These are phyloP conservation scores for Xylariaceae sp. DNA, from an alignment of 2,329 filamentous ascomycete genomes.

Conservation along the genomic window DNA sequence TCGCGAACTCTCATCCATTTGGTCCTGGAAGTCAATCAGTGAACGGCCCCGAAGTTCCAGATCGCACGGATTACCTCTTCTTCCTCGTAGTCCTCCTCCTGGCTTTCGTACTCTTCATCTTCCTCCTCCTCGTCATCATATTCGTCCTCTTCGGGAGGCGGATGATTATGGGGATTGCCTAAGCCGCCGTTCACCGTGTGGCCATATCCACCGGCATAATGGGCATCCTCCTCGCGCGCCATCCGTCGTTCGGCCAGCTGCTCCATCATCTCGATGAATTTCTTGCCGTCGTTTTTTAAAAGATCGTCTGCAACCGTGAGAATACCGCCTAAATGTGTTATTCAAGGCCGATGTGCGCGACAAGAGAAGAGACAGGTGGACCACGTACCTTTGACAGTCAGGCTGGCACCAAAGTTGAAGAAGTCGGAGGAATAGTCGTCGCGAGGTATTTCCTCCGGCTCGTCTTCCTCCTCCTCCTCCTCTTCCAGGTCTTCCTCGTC, in stretches of 20 bases:
- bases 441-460: slow-evolving; percentile 51
- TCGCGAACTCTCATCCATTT: slow-evolving; percentile 95
- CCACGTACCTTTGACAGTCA: slow-evolving; percentile 78
- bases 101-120: slow-evolving; percentile 59
- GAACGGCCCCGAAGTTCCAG: slow-evolving; percentile 5
- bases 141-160: slow-evolving; percentile 72
- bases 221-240: slow-evolving; percentile 87
- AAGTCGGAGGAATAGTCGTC: slow-evolving; percentile 75
- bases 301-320: slow-evolving; percentile 97
- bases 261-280: slow-evolving; percentile 99
- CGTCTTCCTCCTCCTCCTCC: slow-evolving; percentile 45
- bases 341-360: slow-evolving; percentile 21
- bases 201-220: slow-evolving; percentile 56
- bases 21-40: slow-evolving; percentile 62
- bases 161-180: slow-evolving; percentile 62
- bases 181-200: slow-evolving; percentile 59
- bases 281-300: slow-evolving; percentile 97
- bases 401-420: slow-evolving; percentile 94
- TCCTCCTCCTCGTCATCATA: slow-evolving; percentile 62
- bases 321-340: slow-evolving; percentile 73
- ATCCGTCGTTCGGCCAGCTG: slow-evolving; percentile 95
- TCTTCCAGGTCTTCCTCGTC: slow-evolving; percentile 44
- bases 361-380: slow-evolving; percentile 12
- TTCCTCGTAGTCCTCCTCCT: slow-evolving; percentile 68
- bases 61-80: slow-evolving; percentile 58